Evolutionary conservation across 139 green algal species (phyloP).

Genomic region (Zygnema circumcarinatum): DNA sequence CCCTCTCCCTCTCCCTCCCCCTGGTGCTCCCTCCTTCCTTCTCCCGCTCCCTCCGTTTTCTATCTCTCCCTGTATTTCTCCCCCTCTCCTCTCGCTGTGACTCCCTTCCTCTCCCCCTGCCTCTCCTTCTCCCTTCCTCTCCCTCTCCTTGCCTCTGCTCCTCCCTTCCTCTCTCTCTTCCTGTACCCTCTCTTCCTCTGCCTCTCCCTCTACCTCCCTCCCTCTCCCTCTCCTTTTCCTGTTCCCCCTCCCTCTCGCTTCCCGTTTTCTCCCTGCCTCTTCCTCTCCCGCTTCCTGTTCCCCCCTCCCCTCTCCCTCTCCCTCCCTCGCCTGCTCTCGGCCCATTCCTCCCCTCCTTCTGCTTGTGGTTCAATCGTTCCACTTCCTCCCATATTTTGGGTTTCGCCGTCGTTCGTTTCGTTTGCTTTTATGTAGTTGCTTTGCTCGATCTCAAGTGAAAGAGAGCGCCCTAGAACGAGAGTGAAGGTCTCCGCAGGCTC

Average conservation of each 20-base stretch:
- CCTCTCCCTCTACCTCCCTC: background rate
- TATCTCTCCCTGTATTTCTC: background rate
- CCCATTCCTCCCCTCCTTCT: background rate
- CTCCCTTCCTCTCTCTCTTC: background rate
- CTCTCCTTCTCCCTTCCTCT: background rate
- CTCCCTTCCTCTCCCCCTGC: background rate
- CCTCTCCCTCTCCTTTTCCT: background rate
- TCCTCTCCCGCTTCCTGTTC: background rate
- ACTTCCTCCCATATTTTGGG: background rate
- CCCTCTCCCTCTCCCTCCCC: background rate
- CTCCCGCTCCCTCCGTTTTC: background rate
- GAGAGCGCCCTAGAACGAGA: no score
- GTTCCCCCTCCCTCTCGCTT: background rate
- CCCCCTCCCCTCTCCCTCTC: background rate
- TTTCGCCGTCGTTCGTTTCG: background rate
- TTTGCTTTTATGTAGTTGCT: no score
- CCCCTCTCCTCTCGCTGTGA: background rate
- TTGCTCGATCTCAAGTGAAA: no score
- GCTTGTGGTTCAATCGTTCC: background rate
- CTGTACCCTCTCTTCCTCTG: background rate
- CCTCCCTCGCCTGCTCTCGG: background rate
- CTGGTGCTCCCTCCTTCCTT: no score
- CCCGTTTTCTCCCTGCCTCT: background rate
- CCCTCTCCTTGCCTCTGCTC: background rate
- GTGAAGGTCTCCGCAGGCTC: no score